Base-by-base conservation (phyloP, 768 basidiomycete genomes). In the Pisolithus tinctorius region DNA sequence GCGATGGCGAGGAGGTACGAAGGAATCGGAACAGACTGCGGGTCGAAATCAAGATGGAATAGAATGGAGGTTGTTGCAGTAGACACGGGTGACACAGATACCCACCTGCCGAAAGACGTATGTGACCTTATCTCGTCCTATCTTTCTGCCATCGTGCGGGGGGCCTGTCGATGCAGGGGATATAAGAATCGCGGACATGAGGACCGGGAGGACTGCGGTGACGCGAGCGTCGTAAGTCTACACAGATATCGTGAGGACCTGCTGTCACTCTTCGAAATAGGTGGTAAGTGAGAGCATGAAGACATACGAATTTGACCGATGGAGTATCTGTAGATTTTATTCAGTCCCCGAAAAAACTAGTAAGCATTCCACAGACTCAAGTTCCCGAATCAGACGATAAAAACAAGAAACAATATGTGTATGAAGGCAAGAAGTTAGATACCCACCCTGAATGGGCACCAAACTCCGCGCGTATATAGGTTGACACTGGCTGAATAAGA, bases 1-100 rank as follows among this genome's bases (percentile, higher is more conserved):
- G 94, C 94, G 48, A 97, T 85, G 2, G 95, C 95, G 45, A 97
- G 76, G n/a, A 97, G 74, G 63, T 98, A 97, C 1, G 86, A 83
- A 1, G 95, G 90, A 52, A 97, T 93, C 4, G 88, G 81, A 17
- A 90, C 79, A 6, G 80, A 82, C 89, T 98, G 10, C n/a, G 5
- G 4, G 11, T 34, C 34, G 13, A 34, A 5, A 14, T 34, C 34
- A 34, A 9, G 31, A 11, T 34, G 13, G 13, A 13, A 14, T 11
- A 13, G 11, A 34, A 34, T 13, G 11, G 11, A 13, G 34, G 34
- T 34, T 7, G 7, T 29, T 11, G 34, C 13, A 11, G 11, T 34
- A 34, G 34, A 34, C 11, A 34, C 7, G 9, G 9, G 30, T 34
- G 7, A 36, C 30, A 20, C 39, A 3, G 14, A 7, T 27, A 27